Base-by-base conservation (phyloP, 2,329 filamentous ascomycete genomes). In the Fusarium sp. region DNA sequence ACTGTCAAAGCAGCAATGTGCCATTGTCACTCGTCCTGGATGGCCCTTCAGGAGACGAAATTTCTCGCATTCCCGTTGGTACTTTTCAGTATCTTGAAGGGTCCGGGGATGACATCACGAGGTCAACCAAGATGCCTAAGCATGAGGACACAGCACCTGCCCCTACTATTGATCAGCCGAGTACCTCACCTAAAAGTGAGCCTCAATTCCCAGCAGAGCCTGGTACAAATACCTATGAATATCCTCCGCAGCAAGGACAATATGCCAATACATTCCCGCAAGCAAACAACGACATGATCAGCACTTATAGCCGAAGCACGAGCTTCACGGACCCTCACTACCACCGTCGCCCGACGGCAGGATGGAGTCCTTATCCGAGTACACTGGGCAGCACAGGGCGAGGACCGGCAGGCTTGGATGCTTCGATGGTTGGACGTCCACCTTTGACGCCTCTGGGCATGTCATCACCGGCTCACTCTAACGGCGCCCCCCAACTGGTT, bases 11-110 rank as follows among this genome's bases (percentile, higher is more conserved):
- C 52, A 81, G 81, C 78, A 86, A 78, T 79, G 86, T 89, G 79
- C 86, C 87, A 40, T 76, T 89, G 78, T 84, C 84, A 77, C 79
- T 89, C 56, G 74, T 86, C 46, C 81, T 88, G 20, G 86, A 89
- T 62, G 83, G 80, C 13, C 75, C 82, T n/a, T 80, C 82, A 30
- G 86, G 86, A 34, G 83, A 88, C 54, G 83, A 87, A 76, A 79
- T 88, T 70, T 84, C 84, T 71, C 82, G 85, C 79, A 83, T 70
- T 76, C 83, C 70, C 74, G 83, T 78, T 75, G 83, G 77, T 78
- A 77, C 75, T 46, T 82, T 89, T 76, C 80, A 86, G 77, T 82
- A 85, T 81, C 78, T 85, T 83, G 72, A 84, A 86, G 68, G 84
- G 83, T 84, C 77, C 84, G 83, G 74, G 66, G 80, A 81, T 73